Conservation (phyloP, 1,284 basidiomycete species). For the Cryptococcus deneoformans region DNA sequence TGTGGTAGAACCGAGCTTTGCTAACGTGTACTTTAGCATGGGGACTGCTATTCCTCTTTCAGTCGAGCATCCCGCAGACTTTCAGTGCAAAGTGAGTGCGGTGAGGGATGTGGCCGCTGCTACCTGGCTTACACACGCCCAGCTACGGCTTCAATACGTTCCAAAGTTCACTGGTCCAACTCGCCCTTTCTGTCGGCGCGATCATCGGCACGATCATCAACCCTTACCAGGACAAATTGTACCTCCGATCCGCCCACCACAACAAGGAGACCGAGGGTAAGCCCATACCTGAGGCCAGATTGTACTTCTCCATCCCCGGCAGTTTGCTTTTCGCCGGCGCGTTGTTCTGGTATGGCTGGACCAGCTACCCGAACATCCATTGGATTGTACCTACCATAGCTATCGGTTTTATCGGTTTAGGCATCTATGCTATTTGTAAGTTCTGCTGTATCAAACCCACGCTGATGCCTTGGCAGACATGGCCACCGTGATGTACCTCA, state of each 20-base stretch:
- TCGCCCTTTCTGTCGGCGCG: conserved; percentile 10
- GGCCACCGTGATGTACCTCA: conserved; percentile 10
- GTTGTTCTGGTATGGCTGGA: conserved; percentile 50
- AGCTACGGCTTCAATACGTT: conserved; percentile 26
- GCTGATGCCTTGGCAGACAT: conserved; percentile 1
- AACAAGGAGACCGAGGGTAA: conserved; percentile 13
- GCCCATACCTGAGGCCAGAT: conserved; percentile 32
- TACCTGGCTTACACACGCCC: not conserved
- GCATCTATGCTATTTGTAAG: conserved; percentile 12
- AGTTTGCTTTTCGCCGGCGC: conserved; percentile 43
- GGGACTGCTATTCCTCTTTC: conserved; percentile 14
- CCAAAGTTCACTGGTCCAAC: conserved; percentile 11
- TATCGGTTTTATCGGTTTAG: conserved; percentile 10
- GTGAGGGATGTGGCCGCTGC: too few relatives aligned
- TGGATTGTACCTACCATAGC: conserved; percentile 10
- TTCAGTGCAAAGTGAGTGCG: conserved; percentile 8
- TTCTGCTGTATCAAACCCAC: not conserved
- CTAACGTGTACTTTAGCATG: not conserved
- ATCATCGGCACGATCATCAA: conserved; percentile 11
- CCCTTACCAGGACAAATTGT: conserved; percentile 9
- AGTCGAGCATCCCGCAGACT: conserved; percentile 9
- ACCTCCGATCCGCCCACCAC: conserved; percentile 1
- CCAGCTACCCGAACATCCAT: conserved; percentile 23
- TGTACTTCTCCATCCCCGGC: conserved; percentile 26
- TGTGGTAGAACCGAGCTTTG: not conserved